Evolutionary conservation across 495 filamentous ascomycete genomes (phyloP).

Genomic region (Venustampulla echinocandica): DNA sequence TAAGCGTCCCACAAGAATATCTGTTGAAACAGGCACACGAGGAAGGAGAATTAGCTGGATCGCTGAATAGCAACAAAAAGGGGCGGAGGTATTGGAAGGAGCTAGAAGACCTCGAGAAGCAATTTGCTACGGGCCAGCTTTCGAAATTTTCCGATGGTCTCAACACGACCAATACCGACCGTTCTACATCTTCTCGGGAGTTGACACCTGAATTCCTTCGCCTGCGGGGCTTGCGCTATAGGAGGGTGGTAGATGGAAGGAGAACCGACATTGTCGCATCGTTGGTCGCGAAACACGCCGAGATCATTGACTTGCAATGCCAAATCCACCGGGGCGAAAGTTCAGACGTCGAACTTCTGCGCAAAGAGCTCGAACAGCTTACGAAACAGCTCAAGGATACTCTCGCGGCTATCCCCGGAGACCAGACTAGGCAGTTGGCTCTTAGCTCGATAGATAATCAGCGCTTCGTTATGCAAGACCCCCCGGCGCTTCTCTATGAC

Average conservation of each 20-base stretch:
- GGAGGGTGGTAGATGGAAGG: background rate
- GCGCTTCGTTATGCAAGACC: background rate
- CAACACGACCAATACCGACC: background rate
- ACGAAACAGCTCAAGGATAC: background rate
- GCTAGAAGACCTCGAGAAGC: conserved; percentile 26
- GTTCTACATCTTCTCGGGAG: background rate
- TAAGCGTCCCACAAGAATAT: conserved; percentile 14
- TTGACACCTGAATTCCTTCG: background rate
- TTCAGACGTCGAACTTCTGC: conserved; percentile 1
- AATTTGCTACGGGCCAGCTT: conserved; percentile 17
- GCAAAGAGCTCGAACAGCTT: conserved; percentile 1
- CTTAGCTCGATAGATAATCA: background rate
- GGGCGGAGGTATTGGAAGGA: conserved; percentile 23
- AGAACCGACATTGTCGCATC: background rate
- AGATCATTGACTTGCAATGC: no score
- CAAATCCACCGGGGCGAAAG: no score
- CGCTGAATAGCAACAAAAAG: background rate
- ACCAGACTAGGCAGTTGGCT: background rate
- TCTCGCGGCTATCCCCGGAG: background rate
- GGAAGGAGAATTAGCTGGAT: background rate
- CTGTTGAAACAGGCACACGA: background rate
- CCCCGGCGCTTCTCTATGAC: conserved; percentile 18
- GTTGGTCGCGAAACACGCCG: background rate
- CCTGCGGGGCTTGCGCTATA: background rate
- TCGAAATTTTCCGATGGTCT: background rate